Evolutionary conservation across 495 filamentous ascomycete genomes (phyloP).

Genomic region (Lasiosphaeriaceae sp.): DNA sequence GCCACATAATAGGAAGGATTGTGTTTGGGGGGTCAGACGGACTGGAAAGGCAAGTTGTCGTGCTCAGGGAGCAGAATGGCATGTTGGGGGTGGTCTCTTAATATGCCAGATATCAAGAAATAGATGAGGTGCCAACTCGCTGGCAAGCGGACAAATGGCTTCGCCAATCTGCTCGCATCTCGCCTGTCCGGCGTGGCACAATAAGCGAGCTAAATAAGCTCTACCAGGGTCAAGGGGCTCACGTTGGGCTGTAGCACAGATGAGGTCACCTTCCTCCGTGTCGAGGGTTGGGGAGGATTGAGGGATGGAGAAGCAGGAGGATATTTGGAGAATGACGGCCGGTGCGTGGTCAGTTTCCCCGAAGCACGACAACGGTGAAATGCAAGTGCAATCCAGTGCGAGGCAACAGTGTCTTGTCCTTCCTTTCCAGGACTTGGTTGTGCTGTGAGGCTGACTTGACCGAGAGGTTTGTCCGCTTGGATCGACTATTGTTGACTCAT

Average conservation of each 20-base stretch:
- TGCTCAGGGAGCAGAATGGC: too few relatives aligned
- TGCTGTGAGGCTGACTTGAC: slow-evolving; percentile 4
- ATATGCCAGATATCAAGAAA: background rate
- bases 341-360: background rate
- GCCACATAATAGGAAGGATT: too few relatives aligned
- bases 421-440: background rate
- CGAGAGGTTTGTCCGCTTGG: background rate
- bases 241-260: slow-evolving; percentile 1
- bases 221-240: slow-evolving; percentile 3
- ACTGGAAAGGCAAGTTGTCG: too few relatives aligned
- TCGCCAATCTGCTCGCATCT: slow-evolving; percentile 9
- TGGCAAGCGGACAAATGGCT: slow-evolving; percentile 1
- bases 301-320: background rate
- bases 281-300: background rate
- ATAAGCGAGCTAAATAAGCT: slow-evolving; percentile 2
- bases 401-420: background rate
- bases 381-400: background rate
- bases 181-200: background rate
- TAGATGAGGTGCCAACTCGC: slow-evolving; percentile 6
- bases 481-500: too few relatives aligned
- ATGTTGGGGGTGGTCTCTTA: slow-evolving; percentile 3
- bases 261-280: background rate
- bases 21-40: too few relatives aligned
- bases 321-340: background rate
- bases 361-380: background rate